phyloP scores from a whole-genome alignment of 176 grass and related monocot species.

The Lolium rigidum region DNA sequence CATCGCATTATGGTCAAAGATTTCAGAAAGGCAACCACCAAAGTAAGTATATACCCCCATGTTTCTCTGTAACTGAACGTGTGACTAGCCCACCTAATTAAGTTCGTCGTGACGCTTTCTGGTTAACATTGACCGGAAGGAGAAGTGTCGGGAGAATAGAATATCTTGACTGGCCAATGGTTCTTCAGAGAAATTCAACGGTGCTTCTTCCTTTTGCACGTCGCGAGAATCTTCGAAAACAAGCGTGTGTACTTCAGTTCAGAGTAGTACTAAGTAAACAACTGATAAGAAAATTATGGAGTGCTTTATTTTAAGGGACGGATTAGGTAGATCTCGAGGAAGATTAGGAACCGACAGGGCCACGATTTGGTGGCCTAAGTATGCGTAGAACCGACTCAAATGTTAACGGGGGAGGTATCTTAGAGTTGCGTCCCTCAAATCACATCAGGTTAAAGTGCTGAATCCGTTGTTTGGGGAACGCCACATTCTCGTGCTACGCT shows the following conservation, averaged over 20 bases:
- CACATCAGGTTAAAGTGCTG: too few relatives aligned
- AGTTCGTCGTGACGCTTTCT: background rate
- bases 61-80: background rate
- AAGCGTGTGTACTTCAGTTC: background rate
- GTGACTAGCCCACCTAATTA: background rate
- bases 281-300: background rate
- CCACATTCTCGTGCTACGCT: too few relatives aligned
- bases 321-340: slow-evolving; percentile 55
- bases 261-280: too few relatives aligned
- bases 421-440: too few relatives aligned
- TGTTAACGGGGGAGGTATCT: background rate
- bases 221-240: background rate
- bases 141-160: background rate
- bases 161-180: background rate
- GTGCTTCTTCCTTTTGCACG: background rate
- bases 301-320: background rate
- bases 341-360: slow-evolving; percentile 45
- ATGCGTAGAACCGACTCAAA: slow-evolving; percentile 20
- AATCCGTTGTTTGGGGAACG: too few relatives aligned
- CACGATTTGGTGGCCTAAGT: slow-evolving; percentile 50
- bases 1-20: background rate
- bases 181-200: background rate
- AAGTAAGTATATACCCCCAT: background rate
- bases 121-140: slow-evolving; percentile 5
- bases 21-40: background rate